A percentile compares a stretch with the other conserved stretches of the same genome.
These are phyloP conservation scores for Cardiospermum halicacabum DNA, from an alignment of 345 rosid species.

Conservation along the genomic window DNA sequence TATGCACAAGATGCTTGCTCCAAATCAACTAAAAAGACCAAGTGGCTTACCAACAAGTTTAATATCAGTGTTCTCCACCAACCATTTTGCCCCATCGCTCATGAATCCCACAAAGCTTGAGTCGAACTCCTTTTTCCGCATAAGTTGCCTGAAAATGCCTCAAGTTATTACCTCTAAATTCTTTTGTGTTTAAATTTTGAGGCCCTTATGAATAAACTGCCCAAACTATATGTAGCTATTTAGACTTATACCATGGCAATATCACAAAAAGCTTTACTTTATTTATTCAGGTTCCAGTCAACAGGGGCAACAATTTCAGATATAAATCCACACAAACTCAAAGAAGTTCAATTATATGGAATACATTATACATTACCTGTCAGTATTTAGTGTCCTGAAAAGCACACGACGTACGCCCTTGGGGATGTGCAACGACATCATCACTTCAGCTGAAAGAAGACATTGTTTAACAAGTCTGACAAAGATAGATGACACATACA, in stretches of 20 bases:
- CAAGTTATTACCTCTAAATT: too few relatives aligned
- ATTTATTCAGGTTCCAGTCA: too few relatives aligned
- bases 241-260: too few relatives aligned
- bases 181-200: too few relatives aligned
- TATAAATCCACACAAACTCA: too few relatives aligned
- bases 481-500: too few relatives aligned
- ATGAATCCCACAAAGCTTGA: constrained; percentile 83
- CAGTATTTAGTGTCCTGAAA: constrained; percentile 65
- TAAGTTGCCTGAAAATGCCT: constrained; percentile 54
- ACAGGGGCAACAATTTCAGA: too few relatives aligned
- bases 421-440: constrained; percentile 58
- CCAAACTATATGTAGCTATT: too few relatives aligned
- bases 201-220: too few relatives aligned
- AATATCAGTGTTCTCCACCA: constrained; percentile 87
- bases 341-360: too few relatives aligned
- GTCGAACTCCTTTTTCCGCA: constrained; percentile 72
- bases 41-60: constrained; percentile 64
- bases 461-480: not conserved
- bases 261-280: too few relatives aligned
- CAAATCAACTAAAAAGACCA: not conserved
- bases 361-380: constrained; percentile 29
- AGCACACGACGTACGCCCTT: constrained; percentile 56
- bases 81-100: constrained; percentile 83
- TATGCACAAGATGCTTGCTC: too few relatives aligned
- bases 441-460: constrained; percentile 45